Conservation (phyloP, 192 early-diverging fungal species). For the Entomortierella chlamydospora region DNA sequence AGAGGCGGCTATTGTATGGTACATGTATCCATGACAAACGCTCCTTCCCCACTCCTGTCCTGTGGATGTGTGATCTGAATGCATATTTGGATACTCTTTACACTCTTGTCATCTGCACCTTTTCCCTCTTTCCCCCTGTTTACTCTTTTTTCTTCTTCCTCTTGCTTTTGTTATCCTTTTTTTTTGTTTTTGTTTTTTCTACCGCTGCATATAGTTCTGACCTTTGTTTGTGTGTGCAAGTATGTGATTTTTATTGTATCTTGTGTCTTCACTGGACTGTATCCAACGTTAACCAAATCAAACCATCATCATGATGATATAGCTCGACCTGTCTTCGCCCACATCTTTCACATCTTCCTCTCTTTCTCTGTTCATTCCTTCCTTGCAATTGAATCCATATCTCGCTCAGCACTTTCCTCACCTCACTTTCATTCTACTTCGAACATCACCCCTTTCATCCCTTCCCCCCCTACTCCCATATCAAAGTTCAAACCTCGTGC, state of each 20-base stretch:
- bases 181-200: not conserved
- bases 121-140: too few species aligned
- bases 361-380: not conserved
- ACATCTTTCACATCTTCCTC: not conserved
- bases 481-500: not conserved
- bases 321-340: not conserved
- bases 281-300: not conserved
- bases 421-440: constrained; percentile 1
- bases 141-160: too few species aligned
- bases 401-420: not conserved
- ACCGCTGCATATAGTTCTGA: not conserved
- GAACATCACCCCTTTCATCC: not conserved
- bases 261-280: not conserved
- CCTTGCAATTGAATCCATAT: too few species aligned
- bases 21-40: too few species aligned
- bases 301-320: not conserved
- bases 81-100: too few species aligned
- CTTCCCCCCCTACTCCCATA: not conserved
- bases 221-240: not conserved
- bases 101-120: too few species aligned
- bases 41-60: too few species aligned
- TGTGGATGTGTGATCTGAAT: too few species aligned
- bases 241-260: not conserved
- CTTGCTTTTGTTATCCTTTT: too few species aligned
- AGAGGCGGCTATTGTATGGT: too few species aligned